Base-by-base conservation (phyloP, 106 monocot species). In the Apostasia shenzhenica region DNA sequence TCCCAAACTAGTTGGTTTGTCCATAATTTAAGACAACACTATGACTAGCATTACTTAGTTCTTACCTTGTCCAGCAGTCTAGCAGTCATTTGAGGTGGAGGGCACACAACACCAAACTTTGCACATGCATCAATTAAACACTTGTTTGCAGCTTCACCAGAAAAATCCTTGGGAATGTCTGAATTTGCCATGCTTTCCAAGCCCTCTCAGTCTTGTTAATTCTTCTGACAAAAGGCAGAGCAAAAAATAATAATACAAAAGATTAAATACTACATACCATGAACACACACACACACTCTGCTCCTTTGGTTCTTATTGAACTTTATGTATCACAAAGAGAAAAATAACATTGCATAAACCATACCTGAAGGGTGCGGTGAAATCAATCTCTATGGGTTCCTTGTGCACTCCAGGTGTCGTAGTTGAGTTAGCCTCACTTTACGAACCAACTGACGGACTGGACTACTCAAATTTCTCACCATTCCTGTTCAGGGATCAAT, bases 361-460 rank as follows among this genome's bases (percentile, higher is more conserved):
- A 45, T 76, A 92, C 95, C 84, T 89, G 75, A 95, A 95, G 8
- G 95, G 95, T 41, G 95, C 92, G 61, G 95, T 88, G 61, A 95
- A 95, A 76, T 95, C 94, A 73, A 95, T 95, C 72, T 95, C 92
- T 63, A 95, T 81, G 10, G 91, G 95, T 53, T 92, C 92, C 26
- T 81, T 89, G 67, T 89, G 81, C 26, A 84, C 72, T 3, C 95
- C 95, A 79, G 86, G 26, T 26, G 26, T 26, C 26, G 26, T 26
- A 26, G 26, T 26, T 26, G 26, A 26, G 26, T 26, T 26, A 26
- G 26, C 26, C 26, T 26, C 26, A 26, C 26, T 26, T 0, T 26
- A 26, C 26, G 26, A 26, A 26, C 26, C 26, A 26, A 26, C 26
- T 26, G 26, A 26, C 82, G 8, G 95, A 77, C 82, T 92, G 92